Conservation (phyloP, 2,329 filamentous ascomycete genomes). For the Ceratocystis variospora region DNA sequence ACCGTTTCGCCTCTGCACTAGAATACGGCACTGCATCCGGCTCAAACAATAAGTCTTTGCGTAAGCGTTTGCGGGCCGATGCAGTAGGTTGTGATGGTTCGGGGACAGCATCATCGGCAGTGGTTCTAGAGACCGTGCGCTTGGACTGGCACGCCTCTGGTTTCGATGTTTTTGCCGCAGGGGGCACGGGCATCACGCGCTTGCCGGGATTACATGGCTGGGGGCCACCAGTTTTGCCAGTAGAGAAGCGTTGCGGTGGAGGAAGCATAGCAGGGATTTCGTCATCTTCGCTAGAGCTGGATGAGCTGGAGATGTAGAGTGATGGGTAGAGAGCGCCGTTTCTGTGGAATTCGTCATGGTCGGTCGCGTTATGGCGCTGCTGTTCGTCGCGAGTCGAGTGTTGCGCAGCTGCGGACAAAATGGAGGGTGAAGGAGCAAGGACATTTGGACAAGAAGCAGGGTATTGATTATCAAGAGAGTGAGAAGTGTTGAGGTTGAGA, state of each 20-base stretch:
- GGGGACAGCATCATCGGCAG: not conserved
- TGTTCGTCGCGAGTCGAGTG: too few relatives aligned
- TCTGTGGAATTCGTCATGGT: not conserved
- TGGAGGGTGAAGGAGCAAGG: too few relatives aligned
- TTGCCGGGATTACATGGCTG: not conserved
- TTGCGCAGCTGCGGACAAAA: too few relatives aligned
- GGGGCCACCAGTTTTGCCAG: slow-evolving; percentile 10
- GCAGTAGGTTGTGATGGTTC: not conserved
- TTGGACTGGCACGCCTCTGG: not conserved
- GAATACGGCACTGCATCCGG: not conserved
- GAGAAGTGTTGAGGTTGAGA: not conserved
- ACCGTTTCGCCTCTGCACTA: not conserved
- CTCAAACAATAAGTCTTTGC: not conserved
- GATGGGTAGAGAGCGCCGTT: not conserved
- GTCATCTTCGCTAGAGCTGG: slow-evolving; percentile 1
- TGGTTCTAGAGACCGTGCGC: not conserved
- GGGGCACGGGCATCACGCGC: slow-evolving; percentile 6
- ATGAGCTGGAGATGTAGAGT: not conserved
- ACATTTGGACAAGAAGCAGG: not conserved
- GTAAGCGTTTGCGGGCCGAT: not conserved
- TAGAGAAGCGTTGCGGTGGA: slow-evolving; percentile 11
- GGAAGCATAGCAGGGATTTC: slow-evolving; percentile 15
- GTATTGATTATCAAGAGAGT: not conserved
- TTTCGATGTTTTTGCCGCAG: not conserved
- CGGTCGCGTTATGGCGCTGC: not conserved